These are phyloP conservation scores for Erythrophleum ivorense DNA, from an alignment of 331 rosid species.

Conservation along the genomic window DNA sequence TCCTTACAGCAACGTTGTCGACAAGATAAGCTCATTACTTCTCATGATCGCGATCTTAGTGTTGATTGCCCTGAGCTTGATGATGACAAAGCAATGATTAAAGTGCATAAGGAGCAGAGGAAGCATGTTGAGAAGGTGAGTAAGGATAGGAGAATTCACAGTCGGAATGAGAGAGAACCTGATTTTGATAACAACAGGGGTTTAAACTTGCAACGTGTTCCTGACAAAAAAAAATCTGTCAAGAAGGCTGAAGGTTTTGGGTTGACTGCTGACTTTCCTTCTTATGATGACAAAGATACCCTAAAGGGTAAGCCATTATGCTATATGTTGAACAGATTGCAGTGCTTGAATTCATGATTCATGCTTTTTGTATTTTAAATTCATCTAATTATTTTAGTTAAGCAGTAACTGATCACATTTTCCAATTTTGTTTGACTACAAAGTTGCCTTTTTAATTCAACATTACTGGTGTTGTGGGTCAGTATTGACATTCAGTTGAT, in stretches of 20 bases:
- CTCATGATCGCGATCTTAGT: constrained; percentile 72
- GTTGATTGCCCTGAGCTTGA: constrained; percentile 73
- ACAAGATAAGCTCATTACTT: constrained; percentile 60
- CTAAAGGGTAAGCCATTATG: constrained; percentile 60
- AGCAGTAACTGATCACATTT: not conserved
- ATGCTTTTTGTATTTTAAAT: constrained; percentile 31
- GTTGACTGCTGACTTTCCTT: constrained; percentile 52
- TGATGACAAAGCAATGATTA: constrained; percentile 67
- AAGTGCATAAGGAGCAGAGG: constrained; percentile 68
- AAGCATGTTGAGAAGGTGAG: constrained; percentile 48
- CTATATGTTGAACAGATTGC: constrained; percentile 23
- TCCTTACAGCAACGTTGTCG: constrained; percentile 64
- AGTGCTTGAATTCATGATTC: constrained; percentile 20
- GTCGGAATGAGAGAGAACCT: constrained; percentile 68
- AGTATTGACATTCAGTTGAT: not conserved
- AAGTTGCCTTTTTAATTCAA: not conserved
- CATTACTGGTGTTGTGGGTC: not conserved
- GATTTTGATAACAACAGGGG: constrained; percentile 68
- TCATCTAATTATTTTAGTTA: constrained; percentile 9
- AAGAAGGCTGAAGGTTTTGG: constrained; percentile 75
- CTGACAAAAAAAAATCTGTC: constrained; percentile 71
- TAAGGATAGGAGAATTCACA: constrained; percentile 69
- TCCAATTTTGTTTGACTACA: not conserved
- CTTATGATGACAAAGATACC: constrained; percentile 69
- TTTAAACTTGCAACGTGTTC: constrained; percentile 51